Evolutionary conservation across 1,284 basidiomycete genomes (phyloP), one percentile per base, ranked within the genome.

Genomic region (Cutaneotrichosporon daszewskae): DNA sequence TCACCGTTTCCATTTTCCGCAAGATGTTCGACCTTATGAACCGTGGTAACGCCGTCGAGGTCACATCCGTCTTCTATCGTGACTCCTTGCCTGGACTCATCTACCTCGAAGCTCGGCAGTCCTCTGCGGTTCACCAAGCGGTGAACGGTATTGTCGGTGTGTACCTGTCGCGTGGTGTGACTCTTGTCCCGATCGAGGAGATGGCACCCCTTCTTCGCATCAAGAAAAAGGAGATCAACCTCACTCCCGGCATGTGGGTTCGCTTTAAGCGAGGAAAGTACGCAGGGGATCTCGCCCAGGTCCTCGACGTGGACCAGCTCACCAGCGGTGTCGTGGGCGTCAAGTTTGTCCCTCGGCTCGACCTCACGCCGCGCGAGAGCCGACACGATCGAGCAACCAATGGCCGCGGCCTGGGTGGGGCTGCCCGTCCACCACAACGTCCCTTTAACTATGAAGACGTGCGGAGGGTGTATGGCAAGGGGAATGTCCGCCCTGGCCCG

Each of bases 151-250:
- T 98, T 32, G 87, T 97, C 40, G 94, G 92, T 43, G 83, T 94
- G 40, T 98, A 91, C 71, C 77, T 81, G 27, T 57, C 58, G 54
- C 82, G 84, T 40, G 85, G 85, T 16, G 79, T 91, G 51, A 78
- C 81, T 31, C 80, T 97, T 29, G 90, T 98, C 1, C 92, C 92
- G 8, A 92, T 97, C 53, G 89, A 96, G 57, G 94, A 99, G 75
- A 98, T 98, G 94, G 89, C 92, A 6, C 90, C 88, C 52, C 75
- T 98, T 25, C 77, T 98, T 54, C 88, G 89, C 66, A 95, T 96
- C 60, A 95, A 92, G 75, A 92, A 94, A 73, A 86, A 91, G 62
- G 87, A 91, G 54, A 75, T 85, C 43, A 85, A 85, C 1, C 80
- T 97, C 35, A 82, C 81, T 16, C 82, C 83, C 2, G 90, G 90